These are phyloP conservation scores for Angophora floribunda DNA, from an alignment of 345 rosid species.

Conservation along the genomic window DNA sequence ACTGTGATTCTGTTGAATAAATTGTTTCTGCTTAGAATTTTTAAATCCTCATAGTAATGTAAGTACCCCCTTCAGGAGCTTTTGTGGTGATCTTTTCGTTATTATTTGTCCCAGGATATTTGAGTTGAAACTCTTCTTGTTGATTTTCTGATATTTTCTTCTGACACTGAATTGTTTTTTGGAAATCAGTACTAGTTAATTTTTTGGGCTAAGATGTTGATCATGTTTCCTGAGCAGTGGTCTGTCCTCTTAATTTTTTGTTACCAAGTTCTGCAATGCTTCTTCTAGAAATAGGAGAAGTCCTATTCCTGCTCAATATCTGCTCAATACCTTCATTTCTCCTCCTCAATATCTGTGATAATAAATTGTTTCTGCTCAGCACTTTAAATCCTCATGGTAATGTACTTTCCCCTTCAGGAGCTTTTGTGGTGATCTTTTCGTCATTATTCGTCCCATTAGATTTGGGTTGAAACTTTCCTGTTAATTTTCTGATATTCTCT, in stretches of 20 bases:
- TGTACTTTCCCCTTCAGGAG: not conserved
- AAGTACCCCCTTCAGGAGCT: not conserved
- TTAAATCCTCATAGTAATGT: not conserved
- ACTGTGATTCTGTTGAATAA: not conserved
- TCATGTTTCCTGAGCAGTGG: not conserved
- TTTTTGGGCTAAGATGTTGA: not conserved
- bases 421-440: not conserved
- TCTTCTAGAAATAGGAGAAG: not conserved
- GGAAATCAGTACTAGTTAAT: not conserved
- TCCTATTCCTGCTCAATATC: not conserved
- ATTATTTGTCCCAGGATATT: not conserved
- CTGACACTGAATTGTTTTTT: not conserved
- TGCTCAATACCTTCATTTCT: not conserved
- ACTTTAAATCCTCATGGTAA: not conserved
- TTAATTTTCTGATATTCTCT: not conserved
- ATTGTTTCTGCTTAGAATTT: not conserved
- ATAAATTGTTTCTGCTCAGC: not conserved
- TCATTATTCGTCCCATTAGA: not conserved
- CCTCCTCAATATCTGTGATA: not conserved
- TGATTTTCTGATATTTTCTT: not conserved
- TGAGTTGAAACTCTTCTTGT: not conserved
- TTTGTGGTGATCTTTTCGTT: not conserved
- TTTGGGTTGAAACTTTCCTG: not conserved
- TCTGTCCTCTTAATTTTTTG: not conserved
- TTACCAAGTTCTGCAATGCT: not conserved